Conservation (phyloP, 2,329 filamentous ascomycete genomes). For the Stemphylium vesicarium region DNA sequence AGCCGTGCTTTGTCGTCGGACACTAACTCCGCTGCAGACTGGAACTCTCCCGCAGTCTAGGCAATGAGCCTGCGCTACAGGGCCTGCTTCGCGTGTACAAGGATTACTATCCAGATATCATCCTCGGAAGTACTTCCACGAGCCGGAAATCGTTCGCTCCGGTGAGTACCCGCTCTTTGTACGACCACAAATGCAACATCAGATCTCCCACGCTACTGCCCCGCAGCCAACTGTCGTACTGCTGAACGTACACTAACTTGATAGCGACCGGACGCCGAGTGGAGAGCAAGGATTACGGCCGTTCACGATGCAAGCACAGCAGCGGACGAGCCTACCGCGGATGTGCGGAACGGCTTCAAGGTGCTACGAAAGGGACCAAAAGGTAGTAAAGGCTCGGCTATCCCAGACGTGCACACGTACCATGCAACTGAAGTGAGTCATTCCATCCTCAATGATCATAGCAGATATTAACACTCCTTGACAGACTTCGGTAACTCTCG, state of each 20-base stretch:
- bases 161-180: conserved; percentile 41
- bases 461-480: conserved; percentile 13
- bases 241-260: conserved; percentile 29
- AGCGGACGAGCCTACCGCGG: conserved; percentile 47
- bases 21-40: conserved; percentile 47
- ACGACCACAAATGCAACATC: conserved; percentile 18
- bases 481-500: conserved; percentile 60
- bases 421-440: conserved; percentile 67
- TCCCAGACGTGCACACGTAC: conserved; percentile 75
- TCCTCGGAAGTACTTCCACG: conserved; percentile 70
- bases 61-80: conserved; percentile 74
- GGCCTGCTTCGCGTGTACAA: conserved; percentile 84
- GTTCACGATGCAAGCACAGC: conserved; percentile 66
- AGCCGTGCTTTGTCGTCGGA: not conserved
- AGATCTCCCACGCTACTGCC: conserved; percentile 13
- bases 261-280: conserved; percentile 74
- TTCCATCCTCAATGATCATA: not conserved
- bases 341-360: conserved; percentile 64
- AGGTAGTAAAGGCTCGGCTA: conserved; percentile 57
- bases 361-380: conserved; percentile 62
- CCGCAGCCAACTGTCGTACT: conserved; percentile 23
- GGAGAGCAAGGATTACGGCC: conserved; percentile 70
- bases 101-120: conserved; percentile 89
- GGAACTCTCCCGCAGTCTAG: conserved; percentile 55
- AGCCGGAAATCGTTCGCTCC: conserved; percentile 48